These are phyloP conservation scores for Hypoxylon lenormandii DNA, from an alignment of 495 filamentous ascomycete species.

Conservation along the genomic window DNA sequence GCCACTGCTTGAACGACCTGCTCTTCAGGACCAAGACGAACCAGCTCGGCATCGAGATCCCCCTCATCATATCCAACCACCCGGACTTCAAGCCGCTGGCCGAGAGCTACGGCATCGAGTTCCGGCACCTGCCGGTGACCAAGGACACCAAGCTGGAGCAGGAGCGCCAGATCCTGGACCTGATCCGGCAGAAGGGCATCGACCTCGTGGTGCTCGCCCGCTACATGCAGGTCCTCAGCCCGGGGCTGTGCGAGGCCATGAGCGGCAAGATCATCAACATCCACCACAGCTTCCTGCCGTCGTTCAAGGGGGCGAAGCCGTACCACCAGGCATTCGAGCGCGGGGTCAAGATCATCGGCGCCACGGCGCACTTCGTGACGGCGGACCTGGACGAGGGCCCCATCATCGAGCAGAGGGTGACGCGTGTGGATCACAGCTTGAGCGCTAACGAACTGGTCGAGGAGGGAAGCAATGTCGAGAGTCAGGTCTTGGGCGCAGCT, in stretches of 20 bases:
- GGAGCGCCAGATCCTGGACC: slow-evolving; percentile 72
- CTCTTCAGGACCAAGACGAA: slow-evolving; percentile 75
- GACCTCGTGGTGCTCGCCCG: slow-evolving; percentile 81
- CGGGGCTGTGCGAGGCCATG: slow-evolving; percentile 76
- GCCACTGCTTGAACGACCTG: slow-evolving; percentile 83
- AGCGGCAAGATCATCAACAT: slow-evolving; percentile 83
- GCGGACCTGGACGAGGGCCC: slow-evolving; percentile 80
- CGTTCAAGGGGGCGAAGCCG: slow-evolving; percentile 83
- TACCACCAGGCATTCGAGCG: slow-evolving; percentile 83
- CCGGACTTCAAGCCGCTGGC: slow-evolving; percentile 75
- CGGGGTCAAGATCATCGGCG: slow-evolving; percentile 83
- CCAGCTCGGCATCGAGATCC: slow-evolving; percentile 75
- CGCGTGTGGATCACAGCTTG: slow-evolving; percentile 75
- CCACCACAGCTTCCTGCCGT: slow-evolving; percentile 81
- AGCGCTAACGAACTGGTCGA: slow-evolving; percentile 76
- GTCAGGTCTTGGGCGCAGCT: slow-evolving; percentile 75
- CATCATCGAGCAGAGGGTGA: slow-evolving; percentile 81
- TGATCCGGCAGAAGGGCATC: slow-evolving; percentile 71
- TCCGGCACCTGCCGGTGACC: slow-evolving; percentile 78
- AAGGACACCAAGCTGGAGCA: slow-evolving; percentile 75
- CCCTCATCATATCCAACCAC: slow-evolving; percentile 78
- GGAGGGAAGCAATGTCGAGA: slow-evolving; percentile 80
- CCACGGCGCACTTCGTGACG: slow-evolving; percentile 81
- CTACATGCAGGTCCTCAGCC: slow-evolving; percentile 85
- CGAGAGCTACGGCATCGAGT: slow-evolving; percentile 75